phyloP scores from a whole-genome alignment of 768 basidiomycete genomes.

The Suillus placidus region DNA sequence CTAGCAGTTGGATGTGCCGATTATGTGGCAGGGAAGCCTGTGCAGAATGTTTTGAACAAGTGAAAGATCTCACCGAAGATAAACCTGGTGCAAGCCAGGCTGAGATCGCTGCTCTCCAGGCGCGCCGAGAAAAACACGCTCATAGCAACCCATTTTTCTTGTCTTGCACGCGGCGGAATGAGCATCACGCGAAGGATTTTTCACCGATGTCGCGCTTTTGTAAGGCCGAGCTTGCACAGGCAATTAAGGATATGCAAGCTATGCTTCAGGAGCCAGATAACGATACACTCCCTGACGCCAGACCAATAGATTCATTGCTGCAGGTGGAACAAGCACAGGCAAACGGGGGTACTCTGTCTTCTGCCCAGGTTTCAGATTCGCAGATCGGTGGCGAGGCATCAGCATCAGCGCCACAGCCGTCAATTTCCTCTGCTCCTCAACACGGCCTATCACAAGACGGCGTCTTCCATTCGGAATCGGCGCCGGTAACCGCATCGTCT shows the following conservation, averaged over 20 bases:
- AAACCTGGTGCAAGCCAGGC: conserved; percentile 48
- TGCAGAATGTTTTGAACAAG: conserved; percentile 75
- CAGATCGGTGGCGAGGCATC: not conserved
- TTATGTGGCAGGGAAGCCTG: conserved; percentile 90
- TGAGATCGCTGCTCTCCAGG: conserved; percentile 52
- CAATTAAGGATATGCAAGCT: conserved; percentile 70
- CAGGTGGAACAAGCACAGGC: conserved; percentile 19
- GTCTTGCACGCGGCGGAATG: conserved; percentile 68
- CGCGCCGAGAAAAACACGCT: conserved; percentile 58
- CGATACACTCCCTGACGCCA: conserved; percentile 26
- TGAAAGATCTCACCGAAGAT: conserved; percentile 63
- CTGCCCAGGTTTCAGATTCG: not conserved
- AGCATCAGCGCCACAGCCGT: not conserved
- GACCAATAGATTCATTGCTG: conserved; percentile 34
- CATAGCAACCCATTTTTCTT: conserved; percentile 76
- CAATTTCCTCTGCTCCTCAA: not conserved
- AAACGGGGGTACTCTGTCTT: not conserved
- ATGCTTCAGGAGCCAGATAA: conserved; percentile 42
- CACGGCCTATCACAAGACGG: not conserved
- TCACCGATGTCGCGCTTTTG: conserved; percentile 82
- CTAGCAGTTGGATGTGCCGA: conserved; percentile 89
- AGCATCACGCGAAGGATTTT: conserved; percentile 69
- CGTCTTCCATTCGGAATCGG: not conserved
- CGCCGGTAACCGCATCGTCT: not conserved
- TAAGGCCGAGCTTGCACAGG: conserved; percentile 59